Base-by-base conservation (phyloP, 805 yeast genomes). In the Tetrapisispora nanseiensis region DNA sequence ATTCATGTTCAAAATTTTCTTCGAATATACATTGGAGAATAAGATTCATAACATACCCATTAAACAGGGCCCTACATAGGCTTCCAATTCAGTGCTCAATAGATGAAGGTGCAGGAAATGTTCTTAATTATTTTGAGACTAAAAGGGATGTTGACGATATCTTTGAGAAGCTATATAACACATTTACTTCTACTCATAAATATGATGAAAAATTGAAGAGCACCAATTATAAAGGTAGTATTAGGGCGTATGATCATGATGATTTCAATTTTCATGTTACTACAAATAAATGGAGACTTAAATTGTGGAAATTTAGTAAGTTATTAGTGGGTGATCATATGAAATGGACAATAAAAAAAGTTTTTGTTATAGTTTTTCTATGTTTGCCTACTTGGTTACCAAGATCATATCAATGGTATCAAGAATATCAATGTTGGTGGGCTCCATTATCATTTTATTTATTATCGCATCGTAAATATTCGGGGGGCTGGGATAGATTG, bases 21-120 rank as follows among this genome's bases (percentile, higher is more conserved):
- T 32, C 41, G 6, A 48, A 48, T 24, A 42, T 47, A n/a, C 51
- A 47, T n/a, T 69, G 69, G 71, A 56, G 55, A 38, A n/a, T 70
- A 3, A 46, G 52, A 10, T 49, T 30, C 7, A 13, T 40, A 2
- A 57, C 57, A 18, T 69, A 72, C 45, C 71, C 76, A 2, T 44
- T 66, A 6, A 34, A 48, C 4, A 55, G 73, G 42, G 69, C 74
- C 0, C 40, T 73, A 11, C 61, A 62, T 33, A 59, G 72, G 30
- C 46, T 70, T n/a, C 67, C 74, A 0, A 55, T 50, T 26, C 71
- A 65, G 36, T 69, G 72, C 46, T 53, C 67, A 6, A 59, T 64
- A 28, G 78, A 73, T 51, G 69, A 69, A 48, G 77, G 77, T 16
- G 68, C 71, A 2, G 67, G 67, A 21, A 60, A 65, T n/a, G 66